Evolutionary conservation across 2,329 filamentous ascomycete species (phyloP), one percentile per base, ranked within the genome.

Genomic region (Cordyceps farinosa): DNA sequence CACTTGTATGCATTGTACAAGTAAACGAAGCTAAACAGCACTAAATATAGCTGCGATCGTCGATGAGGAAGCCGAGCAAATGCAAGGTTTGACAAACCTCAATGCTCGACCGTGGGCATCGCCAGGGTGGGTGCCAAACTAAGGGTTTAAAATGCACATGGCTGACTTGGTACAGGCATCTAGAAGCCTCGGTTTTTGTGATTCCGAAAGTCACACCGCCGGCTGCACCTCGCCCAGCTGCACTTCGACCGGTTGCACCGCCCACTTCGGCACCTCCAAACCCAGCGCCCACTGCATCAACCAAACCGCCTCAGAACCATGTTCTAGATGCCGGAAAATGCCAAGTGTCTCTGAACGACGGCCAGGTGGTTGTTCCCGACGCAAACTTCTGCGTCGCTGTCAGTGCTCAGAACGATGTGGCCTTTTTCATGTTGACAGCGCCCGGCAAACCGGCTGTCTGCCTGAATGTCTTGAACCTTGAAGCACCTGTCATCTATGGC

Each of bases 391-490:
- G 32, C 30, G 32, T 61, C 29, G 38, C 51, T 6, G 40, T 51
- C 22, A 32, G 30, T 17, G n/a, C 5, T 5, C 30, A 51, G 10
- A 36, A 54, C 34, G 47, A 45, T 17, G 50, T n/a, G 6, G 71
- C 66, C 2, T 63, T 64, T 4, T 63, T 74, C 4, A 55, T 66
- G 1, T 50, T 75, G 30, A 61, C 62, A 1, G 63, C 52, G 3
- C 40, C 63, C 4, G 54, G 42, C 5, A 63, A 70, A 51, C 55
- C 65, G 0, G n/a, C 64, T 3, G 56, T 61, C 11, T 27, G 63
- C 5, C 66, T 71, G 15, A 45, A 68, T 36, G 67, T 71, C 5
- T 53, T 72, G 1, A 65, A 70, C 4, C 59, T 75, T 0, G 62
- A 69, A 0, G 17, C 55, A 0, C 68, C 68, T 0, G n/a, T 61